Conservation (phyloP, 768 basidiomycete species). For the Cubamyces sp. region DNA sequence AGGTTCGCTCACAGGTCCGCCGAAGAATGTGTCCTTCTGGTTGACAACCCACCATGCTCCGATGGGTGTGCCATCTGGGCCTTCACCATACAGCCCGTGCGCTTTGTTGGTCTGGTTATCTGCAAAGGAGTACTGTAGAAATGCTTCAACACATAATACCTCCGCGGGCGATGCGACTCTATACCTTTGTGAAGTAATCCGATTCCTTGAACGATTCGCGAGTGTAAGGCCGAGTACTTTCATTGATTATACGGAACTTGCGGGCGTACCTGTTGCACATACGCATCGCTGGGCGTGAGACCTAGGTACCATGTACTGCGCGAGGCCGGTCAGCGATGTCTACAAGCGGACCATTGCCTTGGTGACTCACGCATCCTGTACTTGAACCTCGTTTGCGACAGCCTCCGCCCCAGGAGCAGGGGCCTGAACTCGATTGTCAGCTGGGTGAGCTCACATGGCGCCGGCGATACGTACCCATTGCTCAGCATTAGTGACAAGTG, state of each 20-base stretch:
- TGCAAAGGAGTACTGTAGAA: slow-evolving; percentile 32
- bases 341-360: background rate
- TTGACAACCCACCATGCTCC: slow-evolving; percentile 38
- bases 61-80: slow-evolving; percentile 18
- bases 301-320: slow-evolving; percentile 37
- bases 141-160: no score
- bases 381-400: slow-evolving; percentile 25
- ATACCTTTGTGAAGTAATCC: slow-evolving; percentile 34
- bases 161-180: background rate
- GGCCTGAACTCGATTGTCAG: slow-evolving; percentile 18
- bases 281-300: slow-evolving; percentile 29
- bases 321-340: no score
- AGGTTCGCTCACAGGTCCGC: slow-evolving; percentile 20
- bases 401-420: slow-evolving; percentile 29
- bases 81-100: slow-evolving; percentile 28
- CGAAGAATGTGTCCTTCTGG: slow-evolving; percentile 33
- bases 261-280: slow-evolving; percentile 27
- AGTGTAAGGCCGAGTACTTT: background rate
- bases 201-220: slow-evolving; percentile 27
- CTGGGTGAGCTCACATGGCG: background rate
- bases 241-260: no score
- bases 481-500: slow-evolving; percentile 33
- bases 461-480: slow-evolving; percentile 28
- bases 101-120: slow-evolving; percentile 39
- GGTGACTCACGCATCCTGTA: slow-evolving; percentile 31